Conservation (phyloP, 768 basidiomycete species). For the Lactarius quietus region DNA sequence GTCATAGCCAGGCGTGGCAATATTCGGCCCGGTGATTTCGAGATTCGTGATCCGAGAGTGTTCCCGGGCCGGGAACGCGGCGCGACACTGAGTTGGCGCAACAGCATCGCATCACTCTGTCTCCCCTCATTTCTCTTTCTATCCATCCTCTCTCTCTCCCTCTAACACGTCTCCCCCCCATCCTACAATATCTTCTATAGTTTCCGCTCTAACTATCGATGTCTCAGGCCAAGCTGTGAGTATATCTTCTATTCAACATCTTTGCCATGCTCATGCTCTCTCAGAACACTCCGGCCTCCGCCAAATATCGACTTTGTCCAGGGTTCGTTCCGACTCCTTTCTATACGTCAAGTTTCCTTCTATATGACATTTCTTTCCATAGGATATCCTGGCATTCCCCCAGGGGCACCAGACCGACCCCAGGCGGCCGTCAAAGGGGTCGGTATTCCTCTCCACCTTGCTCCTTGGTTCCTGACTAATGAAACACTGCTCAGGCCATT, state of each 20-base stretch:
- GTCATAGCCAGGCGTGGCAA: background rate
- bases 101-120: background rate
- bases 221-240: slow-evolving; percentile 21
- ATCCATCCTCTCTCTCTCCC: background rate
- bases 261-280: background rate
- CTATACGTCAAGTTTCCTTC: background rate
- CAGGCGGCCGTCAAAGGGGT: slow-evolving; percentile 86
- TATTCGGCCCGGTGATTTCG: background rate
- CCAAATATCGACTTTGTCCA: slow-evolving; percentile 88
- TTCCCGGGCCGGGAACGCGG: background rate
- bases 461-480: slow-evolving; percentile 14
- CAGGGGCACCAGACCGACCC: slow-evolving; percentile 67
- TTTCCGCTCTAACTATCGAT: background rate
- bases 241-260: background rate
- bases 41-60: background rate
- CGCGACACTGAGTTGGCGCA: background rate
- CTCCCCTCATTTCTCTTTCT: background rate
- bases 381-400: slow-evolving; percentile 88
- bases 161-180: background rate
- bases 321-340: slow-evolving; percentile 36
- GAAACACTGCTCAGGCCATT: slow-evolving; percentile 55
- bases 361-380: slow-evolving; percentile 22
- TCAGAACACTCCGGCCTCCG: slow-evolving; percentile 76
- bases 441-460: slow-evolving; percentile 32
- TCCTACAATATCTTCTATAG: background rate